Base-by-base conservation (phyloP, 768 basidiomycete genomes). In the Kwoniella bestiolae region DNA sequence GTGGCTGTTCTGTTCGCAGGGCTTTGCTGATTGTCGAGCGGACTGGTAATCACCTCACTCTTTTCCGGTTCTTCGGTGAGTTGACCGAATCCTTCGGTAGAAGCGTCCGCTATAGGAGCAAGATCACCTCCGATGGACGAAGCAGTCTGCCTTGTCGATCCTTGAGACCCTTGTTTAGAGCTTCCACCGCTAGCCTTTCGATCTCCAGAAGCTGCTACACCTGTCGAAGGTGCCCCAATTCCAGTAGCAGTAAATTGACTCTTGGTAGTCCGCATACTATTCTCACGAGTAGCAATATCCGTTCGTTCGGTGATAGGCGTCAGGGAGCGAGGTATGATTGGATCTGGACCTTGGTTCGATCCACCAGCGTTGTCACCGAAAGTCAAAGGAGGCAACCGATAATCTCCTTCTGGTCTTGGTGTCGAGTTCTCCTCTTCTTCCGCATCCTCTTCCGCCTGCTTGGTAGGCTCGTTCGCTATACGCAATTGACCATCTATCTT, bases 281-380 rank as follows among this genome's bases (percentile, higher is more conserved):
- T 76, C 47, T 72, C 57, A 12, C 79, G 63, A 63, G 70, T 75
- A 1, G 79, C 75, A 8, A 74, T 66, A 55, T 78, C 77, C 1
- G 77, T 79, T 16, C 80, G 72, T 75, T 91, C 90, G 2, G 87
- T 87, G 65, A 91, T 91, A 7, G 90, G 89, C 2, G 90, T 86
- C 63, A 90, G 78, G 5, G 83, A 74, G 18, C 75, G 65, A 7
- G 78, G 74, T 8, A 50, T 59, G 29, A 55, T 60, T 14, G 62
- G 61, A 44, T 70, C 62, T 1, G 70, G 66, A 12, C 49, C 31
- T n/a, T 68, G 60, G n/a, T 68, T 70, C 14, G 67, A 45, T 21
- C 41, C 44, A 0, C 9, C 0, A 21, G 25, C 14, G 35, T 44
- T 35, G 11, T 63, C 57, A 44, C 63, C 73, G 62, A 80, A 80